These are phyloP conservation scores for Ceratobasidium sp. DNA, from an alignment of 1,284 basidiomycete genomes.

Conservation along the genomic window DNA sequence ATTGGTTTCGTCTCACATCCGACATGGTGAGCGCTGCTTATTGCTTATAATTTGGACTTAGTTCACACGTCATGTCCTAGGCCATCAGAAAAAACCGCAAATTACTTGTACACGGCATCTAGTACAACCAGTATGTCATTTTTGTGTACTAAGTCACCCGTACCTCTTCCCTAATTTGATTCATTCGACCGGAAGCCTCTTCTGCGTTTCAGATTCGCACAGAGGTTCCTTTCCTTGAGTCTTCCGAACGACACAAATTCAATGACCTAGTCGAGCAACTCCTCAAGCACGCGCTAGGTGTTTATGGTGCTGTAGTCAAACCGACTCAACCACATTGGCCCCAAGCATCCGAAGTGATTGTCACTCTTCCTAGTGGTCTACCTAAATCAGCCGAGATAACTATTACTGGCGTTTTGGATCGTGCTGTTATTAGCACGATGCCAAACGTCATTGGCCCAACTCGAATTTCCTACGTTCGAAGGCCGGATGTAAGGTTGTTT, in stretches of 20 bases:
- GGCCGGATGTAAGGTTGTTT: slow-evolving; percentile 18
- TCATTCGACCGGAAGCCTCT: neutral
- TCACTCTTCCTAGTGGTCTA: slow-evolving; percentile 25
- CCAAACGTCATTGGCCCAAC: slow-evolving; percentile 27
- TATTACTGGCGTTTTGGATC: slow-evolving; percentile 14
- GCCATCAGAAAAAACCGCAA: slow-evolving; percentile 1
- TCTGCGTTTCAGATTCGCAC: slow-evolving; percentile 29
- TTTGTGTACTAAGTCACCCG: neutral
- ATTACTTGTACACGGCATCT: slow-evolving; percentile 1
- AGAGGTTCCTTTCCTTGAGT: slow-evolving; percentile 6
- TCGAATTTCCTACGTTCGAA: neutral
- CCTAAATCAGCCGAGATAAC: slow-evolving; percentile 33
- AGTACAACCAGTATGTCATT: neutral
- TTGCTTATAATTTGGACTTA: neutral
- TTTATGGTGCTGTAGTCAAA: slow-evolving; percentile 11
- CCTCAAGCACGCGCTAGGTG: slow-evolving; percentile 25
- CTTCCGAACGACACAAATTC: slow-evolving; percentile 22
- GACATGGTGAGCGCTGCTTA: slow-evolving; percentile 2
- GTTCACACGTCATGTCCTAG: neutral
- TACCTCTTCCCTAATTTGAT: neutral
- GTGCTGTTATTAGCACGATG: neutral
- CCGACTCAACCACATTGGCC: slow-evolving; percentile 17
- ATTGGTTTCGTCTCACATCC: slow-evolving; percentile 22
- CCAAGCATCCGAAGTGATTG: slow-evolving; percentile 1
- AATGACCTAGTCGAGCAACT: slow-evolving; percentile 28